Conservation (phyloP, 140 eudicot species). For the Cichorium intybus region DNA sequence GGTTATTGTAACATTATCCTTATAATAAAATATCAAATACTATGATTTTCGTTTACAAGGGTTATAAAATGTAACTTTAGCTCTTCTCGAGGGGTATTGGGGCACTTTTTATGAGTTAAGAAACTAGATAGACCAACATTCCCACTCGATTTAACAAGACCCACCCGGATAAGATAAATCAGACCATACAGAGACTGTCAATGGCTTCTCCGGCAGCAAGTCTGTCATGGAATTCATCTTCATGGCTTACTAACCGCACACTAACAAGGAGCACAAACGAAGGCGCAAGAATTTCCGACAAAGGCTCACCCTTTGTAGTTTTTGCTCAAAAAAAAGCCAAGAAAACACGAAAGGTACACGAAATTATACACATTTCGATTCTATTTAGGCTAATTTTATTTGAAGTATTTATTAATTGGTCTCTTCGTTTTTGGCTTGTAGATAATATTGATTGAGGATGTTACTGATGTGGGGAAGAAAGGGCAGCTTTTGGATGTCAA, state of each 20-base stretch:
- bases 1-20: too few relatives aligned
- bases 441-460: slow-evolving; percentile 64
- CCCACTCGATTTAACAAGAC: slow-evolving; percentile 1
- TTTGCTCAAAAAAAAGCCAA: slow-evolving; percentile 80
- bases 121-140: slow-evolving; percentile 11
- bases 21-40: too few relatives aligned
- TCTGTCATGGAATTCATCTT: slow-evolving; percentile 79
- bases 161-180: slow-evolving; percentile 37
- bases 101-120: neutral
- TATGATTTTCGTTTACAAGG: neutral
- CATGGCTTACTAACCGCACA: slow-evolving; percentile 44
- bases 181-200: slow-evolving; percentile 1
- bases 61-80: neutral
- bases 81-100: neutral
- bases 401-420: neutral
- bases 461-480: slow-evolving; percentile 55
- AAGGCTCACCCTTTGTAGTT: slow-evolving; percentile 32
- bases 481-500: slow-evolving; percentile 72
- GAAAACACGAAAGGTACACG: slow-evolving; percentile 67
- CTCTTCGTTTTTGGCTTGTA: slow-evolving; percentile 6
- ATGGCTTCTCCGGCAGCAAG: slow-evolving; percentile 55
- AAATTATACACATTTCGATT: slow-evolving; percentile 23
- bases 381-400: neutral
- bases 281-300: slow-evolving; percentile 23
- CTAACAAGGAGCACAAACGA: slow-evolving; percentile 31